Evolutionary conservation across 2,329 filamentous ascomycete genomes (phyloP), one percentile per base, ranked within the genome.

Genomic region (Cytospora schulzeri): DNA sequence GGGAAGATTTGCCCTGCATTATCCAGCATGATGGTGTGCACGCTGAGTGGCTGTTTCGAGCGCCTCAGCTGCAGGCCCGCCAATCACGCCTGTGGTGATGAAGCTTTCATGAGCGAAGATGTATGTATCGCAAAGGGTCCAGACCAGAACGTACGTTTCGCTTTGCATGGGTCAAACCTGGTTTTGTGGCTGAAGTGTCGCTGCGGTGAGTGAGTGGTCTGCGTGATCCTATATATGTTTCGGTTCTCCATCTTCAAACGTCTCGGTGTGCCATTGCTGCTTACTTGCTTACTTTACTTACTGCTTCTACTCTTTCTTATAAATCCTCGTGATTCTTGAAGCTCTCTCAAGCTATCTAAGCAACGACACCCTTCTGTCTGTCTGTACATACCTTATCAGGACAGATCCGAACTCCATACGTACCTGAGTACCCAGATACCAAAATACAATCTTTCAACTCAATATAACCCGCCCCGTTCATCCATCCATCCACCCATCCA

Each of bases 151-250:
- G 15, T 48, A 9, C 29, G n/a, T 31, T 9, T 31, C 29, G n/a
- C n/a, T 61, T 61, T 48, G 59, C 59, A 61, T 61, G 60, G 60
- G n/a, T 56, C 45, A 45, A 64, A 64, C 50, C 50, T 64, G 55
- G 33, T 60, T 54, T 59, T 54, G 45, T 60, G 35, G 56, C 28
- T 66, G 60, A 45, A 68, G 56, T 14, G 67, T 66, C 17, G 65
- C n/a, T n/a, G n/a, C n/a, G n/a, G n/a, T n/a, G n/a, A n/a, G 51
- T 38, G 65, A 58, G 52, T 22, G 19, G 19, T 8, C 24, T 50
- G 35, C 24, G 22, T 56, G 60, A 38, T 62, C 52, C 56, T 62
- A 62, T 56, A 62, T 62, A 56, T 38, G 52, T 38, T 62, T 35
- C 38, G 24, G 11, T 12, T 12, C 15, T 48, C 45, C 45, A 24